Conservation (phyloP, 2,329 filamentous ascomycete genomes). For the Trichoderma gracile region DNA sequence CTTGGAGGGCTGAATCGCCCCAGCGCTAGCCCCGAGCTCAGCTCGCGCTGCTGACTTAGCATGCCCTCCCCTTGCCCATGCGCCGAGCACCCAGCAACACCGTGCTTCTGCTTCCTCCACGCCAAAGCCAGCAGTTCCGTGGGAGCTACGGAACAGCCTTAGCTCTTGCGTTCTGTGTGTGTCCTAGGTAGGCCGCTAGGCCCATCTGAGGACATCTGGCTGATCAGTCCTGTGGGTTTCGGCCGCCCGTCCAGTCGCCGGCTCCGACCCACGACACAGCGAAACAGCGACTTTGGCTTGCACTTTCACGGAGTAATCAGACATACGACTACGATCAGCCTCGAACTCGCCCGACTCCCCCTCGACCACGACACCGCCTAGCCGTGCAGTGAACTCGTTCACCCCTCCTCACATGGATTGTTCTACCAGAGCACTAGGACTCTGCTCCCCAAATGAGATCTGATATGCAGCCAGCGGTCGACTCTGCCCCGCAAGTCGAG, state of each 20-base stretch:
- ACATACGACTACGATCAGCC: background rate
- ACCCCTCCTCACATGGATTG: background rate
- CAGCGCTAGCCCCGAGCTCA: constrained; percentile 16
- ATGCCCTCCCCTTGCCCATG: background rate
- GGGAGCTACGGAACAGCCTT: background rate
- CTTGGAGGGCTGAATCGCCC: constrained; percentile 20
- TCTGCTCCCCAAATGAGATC: background rate
- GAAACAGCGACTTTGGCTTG: background rate
- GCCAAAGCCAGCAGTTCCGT: constrained; percentile 1
- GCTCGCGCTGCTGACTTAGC: constrained; percentile 16
- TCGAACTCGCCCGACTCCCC: background rate
- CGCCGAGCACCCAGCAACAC: background rate
- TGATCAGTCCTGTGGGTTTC: constrained; percentile 16
- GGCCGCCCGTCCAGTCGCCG: constrained; percentile 10
- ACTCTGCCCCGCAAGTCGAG: background rate
- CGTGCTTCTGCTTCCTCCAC: background rate
- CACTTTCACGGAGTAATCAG: too few species aligned
- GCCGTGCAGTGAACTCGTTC: background rate
- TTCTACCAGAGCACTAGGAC: background rate
- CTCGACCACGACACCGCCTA: background rate
- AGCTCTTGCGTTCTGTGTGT: background rate
- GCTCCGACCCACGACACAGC: constrained; percentile 1
- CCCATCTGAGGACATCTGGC: constrained; percentile 3
- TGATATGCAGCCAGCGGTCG: constrained; percentile 8
- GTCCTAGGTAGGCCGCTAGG: background rate